A percentile compares a stretch with the other conserved stretches of the same genome.
phyloP scores from a whole-genome alignment of 2,329 filamentous ascomycete species.

The Talaromyces sp. region DNA sequence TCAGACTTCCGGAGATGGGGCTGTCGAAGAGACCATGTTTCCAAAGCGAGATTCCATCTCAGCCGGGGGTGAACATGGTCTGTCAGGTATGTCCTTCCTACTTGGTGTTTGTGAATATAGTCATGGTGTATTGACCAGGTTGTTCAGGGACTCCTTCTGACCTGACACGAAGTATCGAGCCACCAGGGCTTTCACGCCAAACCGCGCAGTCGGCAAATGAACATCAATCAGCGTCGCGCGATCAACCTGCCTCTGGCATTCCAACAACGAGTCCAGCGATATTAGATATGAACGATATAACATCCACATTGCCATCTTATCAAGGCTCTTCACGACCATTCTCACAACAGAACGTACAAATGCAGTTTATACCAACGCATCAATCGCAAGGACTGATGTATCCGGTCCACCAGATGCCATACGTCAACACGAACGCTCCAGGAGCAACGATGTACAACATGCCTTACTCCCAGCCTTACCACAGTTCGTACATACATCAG shows the following conservation, averaged over 20 bases:
- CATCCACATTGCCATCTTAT: slow-evolving; percentile 29
- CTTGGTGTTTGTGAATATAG: slow-evolving; percentile 9
- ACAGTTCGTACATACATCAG: slow-evolving; percentile 27
- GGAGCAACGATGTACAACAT: slow-evolving; percentile 26
- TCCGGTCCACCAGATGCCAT: slow-evolving; percentile 25
- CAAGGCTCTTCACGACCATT: slow-evolving; percentile 20
- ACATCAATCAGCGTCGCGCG: slow-evolving; percentile 22
- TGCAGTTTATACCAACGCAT: slow-evolving; percentile 25
- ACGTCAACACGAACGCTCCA: slow-evolving; percentile 17
- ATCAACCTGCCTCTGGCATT: slow-evolving; percentile 21
- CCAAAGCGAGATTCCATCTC: slow-evolving; percentile 17
- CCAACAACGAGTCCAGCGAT: slow-evolving; percentile 24
- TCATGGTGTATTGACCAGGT: neutral
- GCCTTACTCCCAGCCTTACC: slow-evolving; percentile 27
- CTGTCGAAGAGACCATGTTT: slow-evolving; percentile 17
- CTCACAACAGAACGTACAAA: slow-evolving; percentile 27
- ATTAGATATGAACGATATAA: slow-evolving; percentile 31
- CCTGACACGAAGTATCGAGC: slow-evolving; percentile 11
- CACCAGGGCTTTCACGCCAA: slow-evolving; percentile 9
- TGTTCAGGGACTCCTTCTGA: slow-evolving; percentile 8
- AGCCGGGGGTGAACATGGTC: slow-evolving; percentile 18
- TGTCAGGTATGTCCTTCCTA: slow-evolving; percentile 4
- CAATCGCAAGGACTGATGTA: slow-evolving; percentile 31
- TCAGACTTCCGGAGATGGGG: slow-evolving; percentile 22
- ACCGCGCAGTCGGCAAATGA: slow-evolving; percentile 21